A percentile compares a stretch with the other conserved stretches of the same genome.
phyloP scores from a whole-genome alignment of 129 eudicot species.

The Centaurea solstitialis region DNA sequence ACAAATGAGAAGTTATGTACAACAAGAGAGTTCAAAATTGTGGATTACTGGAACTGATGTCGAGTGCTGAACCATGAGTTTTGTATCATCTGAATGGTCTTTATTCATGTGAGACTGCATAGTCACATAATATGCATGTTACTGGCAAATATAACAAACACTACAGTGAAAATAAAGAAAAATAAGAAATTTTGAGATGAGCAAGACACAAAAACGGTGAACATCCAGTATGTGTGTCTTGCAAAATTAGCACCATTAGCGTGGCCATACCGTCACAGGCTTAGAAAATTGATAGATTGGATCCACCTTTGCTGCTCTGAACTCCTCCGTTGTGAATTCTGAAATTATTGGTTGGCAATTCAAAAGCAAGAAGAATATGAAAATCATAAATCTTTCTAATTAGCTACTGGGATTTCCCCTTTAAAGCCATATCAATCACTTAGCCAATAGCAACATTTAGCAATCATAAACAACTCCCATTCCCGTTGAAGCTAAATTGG shows the following conservation, averaged over 20 bases:
- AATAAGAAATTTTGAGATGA: background rate
- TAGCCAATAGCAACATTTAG: background rate
- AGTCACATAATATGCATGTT: background rate
- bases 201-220: conserved; percentile 3
- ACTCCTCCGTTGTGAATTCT: conserved; percentile 84
- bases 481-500: background rate
- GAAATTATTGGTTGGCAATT: conserved; percentile 22
- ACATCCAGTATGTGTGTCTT: background rate
- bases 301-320: conserved; percentile 75
- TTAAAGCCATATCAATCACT: background rate
- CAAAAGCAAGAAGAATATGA: background rate
- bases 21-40: conserved; percentile 21
- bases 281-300: conserved; percentile 86
- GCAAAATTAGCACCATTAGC: background rate
- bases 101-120: conserved; percentile 95
- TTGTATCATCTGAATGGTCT: conserved; percentile 90
- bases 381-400: background rate
- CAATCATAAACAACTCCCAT: background rate
- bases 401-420: background rate
- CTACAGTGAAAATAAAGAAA: background rate
- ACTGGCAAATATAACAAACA: conserved; percentile 8
- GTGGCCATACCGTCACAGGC: conserved; percentile 70
- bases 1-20: background rate
- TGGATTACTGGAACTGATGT: conserved; percentile 77
- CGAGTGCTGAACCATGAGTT: conserved; percentile 87